These are phyloP conservation scores for Trichoderma koningiopsis DNA, from an alignment of 2,329 filamentous ascomycete species.

Conservation along the genomic window DNA sequence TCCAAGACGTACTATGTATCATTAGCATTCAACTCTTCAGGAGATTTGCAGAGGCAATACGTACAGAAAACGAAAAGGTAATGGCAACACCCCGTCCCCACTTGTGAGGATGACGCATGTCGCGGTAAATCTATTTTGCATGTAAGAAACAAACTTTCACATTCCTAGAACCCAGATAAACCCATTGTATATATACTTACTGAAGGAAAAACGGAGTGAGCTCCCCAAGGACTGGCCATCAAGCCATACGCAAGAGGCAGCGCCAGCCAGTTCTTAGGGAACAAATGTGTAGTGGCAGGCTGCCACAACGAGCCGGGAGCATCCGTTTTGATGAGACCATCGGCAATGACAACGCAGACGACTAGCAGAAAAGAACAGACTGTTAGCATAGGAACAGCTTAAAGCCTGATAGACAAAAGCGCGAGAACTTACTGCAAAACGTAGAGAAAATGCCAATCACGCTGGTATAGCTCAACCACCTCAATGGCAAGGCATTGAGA, in stretches of 20 bases:
- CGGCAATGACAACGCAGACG: constrained; percentile 77
- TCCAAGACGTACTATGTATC: constrained; percentile 71
- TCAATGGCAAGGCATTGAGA: constrained; percentile 80
- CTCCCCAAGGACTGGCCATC: constrained; percentile 75
- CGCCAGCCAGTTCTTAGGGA: constrained; percentile 84
- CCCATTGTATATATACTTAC: too few species aligned
- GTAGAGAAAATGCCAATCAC: constrained; percentile 91
- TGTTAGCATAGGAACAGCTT: constrained; percentile 11
- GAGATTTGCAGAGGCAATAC: constrained; percentile 34
- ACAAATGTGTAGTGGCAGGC: constrained; percentile 76
- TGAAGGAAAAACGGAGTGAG: constrained; percentile 77
- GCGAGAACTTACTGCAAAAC: constrained; percentile 70
- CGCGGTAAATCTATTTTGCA: constrained; percentile 56
- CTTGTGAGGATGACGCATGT: constrained; percentile 76
- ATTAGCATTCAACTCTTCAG: not conserved
- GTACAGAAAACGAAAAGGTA: constrained; percentile 82
- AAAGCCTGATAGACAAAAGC: not conserved
- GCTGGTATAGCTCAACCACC: constrained; percentile 84
- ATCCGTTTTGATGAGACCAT: constrained; percentile 81
- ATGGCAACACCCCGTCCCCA: constrained; percentile 73
- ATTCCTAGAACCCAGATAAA: too few species aligned
- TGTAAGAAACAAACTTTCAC: not conserved
- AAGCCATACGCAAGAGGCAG: constrained; percentile 87
- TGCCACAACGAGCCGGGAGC: constrained; percentile 80
- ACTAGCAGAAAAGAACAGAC: constrained; percentile 48